Evolutionary conservation across 1,284 basidiomycete genomes (phyloP).

Genomic region (Puccinia brachypodii): DNA sequence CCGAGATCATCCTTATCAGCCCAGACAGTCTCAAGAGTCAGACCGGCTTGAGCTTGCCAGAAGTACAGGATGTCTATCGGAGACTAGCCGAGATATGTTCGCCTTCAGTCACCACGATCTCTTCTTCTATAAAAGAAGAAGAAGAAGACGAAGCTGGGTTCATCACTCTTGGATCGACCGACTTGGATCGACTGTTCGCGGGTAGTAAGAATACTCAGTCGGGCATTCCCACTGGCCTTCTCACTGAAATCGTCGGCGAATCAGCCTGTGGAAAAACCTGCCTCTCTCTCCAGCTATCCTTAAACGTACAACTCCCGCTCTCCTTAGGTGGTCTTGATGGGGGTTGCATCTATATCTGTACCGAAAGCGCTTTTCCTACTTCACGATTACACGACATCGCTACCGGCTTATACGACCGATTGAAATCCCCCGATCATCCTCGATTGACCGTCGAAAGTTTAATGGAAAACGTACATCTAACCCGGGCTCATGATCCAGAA

Average conservation of each 20-base stretch:
- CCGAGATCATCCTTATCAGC: slow-evolving; percentile 57
- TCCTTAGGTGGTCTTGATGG: slow-evolving; percentile 63
- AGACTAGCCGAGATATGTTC: slow-evolving; percentile 18
- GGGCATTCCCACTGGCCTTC: slow-evolving; percentile 70
- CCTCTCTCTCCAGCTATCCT: slow-evolving; percentile 72
- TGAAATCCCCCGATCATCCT: too few relatives aligned
- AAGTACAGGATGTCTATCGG: slow-evolving; percentile 40
- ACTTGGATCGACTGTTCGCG: slow-evolving; percentile 52
- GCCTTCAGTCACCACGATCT: slow-evolving; percentile 8
- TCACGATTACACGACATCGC: slow-evolving; percentile 62
- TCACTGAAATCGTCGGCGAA: slow-evolving; percentile 84
- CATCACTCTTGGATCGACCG: slow-evolving; percentile 51
- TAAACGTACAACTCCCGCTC: slow-evolving; percentile 70
- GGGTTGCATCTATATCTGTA: slow-evolving; percentile 72
- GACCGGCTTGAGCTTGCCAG: slow-evolving; percentile 51
- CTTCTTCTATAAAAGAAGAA: too few relatives aligned
- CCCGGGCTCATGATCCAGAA: slow-evolving; percentile 64
- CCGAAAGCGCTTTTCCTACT: slow-evolving; percentile 71
- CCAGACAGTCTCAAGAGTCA: slow-evolving; percentile 55
- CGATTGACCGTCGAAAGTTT: slow-evolving; percentile 52
- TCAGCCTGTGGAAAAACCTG: slow-evolving; percentile 90
- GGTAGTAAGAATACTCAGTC: slow-evolving; percentile 64
- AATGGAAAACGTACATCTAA: slow-evolving; percentile 69
- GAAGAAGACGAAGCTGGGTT: slow-evolving; percentile 51
- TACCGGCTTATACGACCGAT: slow-evolving; percentile 60